Evolutionary conservation across 371 early-diverging fungal species (phyloP), one percentile per base, ranked within the genome.

Genomic region (Syncephalastrum sp.): DNA sequence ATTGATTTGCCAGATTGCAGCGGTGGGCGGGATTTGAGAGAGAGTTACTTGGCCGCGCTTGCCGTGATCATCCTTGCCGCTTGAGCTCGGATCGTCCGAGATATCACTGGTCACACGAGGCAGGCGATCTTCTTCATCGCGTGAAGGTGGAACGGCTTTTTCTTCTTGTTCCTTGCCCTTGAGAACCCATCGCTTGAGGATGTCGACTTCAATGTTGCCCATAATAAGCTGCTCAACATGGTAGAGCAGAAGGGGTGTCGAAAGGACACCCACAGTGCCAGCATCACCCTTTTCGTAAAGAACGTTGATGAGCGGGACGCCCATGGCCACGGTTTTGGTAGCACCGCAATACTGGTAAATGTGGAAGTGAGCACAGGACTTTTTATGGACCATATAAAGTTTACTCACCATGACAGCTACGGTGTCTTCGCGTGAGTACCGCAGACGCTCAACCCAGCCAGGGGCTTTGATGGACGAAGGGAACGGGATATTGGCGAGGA

Each of bases 291-390:
- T 74, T n/a, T 63, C 67, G 59, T 85, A 91, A 25, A 91, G 69
- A 7, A 89, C 83, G 65, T 87, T 86, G 69, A 91, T 87, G 61
- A 91, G 67, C 1, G 91, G 91, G 4, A 89, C 83, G 2, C 91
- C 91, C 79, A 91, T 79, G 3, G 89, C 87, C 1, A 91, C 85
- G 0, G 91, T 88, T 63, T 91, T 91, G 1, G 88, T 88, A 4
- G 87, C 87, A 17, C 84, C 89, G 63, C 88, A 88, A 64, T 70
- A 79, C 78, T 77, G 61, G 29, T 33, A 21, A 15, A 5, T 33
- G 38, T 33, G 25, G 15, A 16, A 53, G 33, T 38, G 16, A n/a
- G 8, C 0, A 17, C 19, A 12, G n/a, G 10, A 7, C 38, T 8
- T 10, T 19, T 19, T n/a, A 53, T 4, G 15, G 16, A 16, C 16